Evolutionary conservation across 2,329 filamentous ascomycete genomes (phyloP), one percentile per base, ranked within the genome.

Genomic region (Hypomyces perniciosus): DNA sequence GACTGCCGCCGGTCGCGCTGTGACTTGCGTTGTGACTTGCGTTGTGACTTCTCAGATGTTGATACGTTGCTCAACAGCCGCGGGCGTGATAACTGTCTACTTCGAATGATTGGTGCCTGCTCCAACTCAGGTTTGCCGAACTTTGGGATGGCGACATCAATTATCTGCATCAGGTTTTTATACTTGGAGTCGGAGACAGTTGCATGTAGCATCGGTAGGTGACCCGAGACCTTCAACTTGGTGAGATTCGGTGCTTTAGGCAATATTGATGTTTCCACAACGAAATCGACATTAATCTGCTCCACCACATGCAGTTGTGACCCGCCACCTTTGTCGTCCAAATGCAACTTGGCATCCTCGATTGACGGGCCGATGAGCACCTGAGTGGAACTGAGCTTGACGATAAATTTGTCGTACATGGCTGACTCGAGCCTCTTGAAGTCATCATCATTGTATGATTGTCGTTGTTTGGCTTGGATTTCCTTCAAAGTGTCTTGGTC

Each of bases 341-440:
- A 76, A 59, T 96, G 90, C 4, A 84, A 78, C 64, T 92, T 93
- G 0, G 95, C 93, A 57, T 89, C 88, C 48, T 95, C 86, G 44
- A 99, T 89, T 0, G 92, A 95, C 1, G 91, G 90, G 0, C 93
- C 93, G 56, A 99, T 96, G 41, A 99, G 78, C 13, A 99, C 84
- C 68, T 99, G 93, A 0, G 93, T 99, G 0, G 92, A 95, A 20
- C 95, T 86, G 29, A 99, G 76, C 63, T 95, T 95, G 59, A 99
- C 81, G 39, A 90, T 75, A 67, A 99, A 99, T 50, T 90, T 93
- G 75, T 99, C 93, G 64, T 99, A 99, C 87, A 99, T 95, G 60
- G 96, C 77, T 12, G 86, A 88, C 66, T 97, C 90, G 4, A 99
- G 80, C 42, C 85, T 82, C 66, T 87, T 85, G 66, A 90, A 90